Evolutionary conservation across 306 rosid genomes (phyloP).

Genomic region (Purshia tridentata): DNA sequence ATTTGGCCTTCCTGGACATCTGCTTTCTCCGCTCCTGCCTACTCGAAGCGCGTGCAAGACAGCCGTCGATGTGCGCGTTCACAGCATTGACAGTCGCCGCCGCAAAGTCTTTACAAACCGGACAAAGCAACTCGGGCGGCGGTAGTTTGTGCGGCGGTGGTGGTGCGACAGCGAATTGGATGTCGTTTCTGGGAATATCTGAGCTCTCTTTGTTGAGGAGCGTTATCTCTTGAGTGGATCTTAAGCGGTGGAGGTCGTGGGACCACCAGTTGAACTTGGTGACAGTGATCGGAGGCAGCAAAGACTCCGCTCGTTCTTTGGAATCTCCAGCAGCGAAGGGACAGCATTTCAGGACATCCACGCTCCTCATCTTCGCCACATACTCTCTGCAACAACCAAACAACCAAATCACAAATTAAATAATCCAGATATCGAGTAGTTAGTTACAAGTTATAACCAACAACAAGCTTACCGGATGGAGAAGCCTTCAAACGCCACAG

Average conservation of each 20-base stretch:
- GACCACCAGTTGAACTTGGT: slow-evolving; percentile 74
- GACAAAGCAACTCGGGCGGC: slow-evolving; percentile 53
- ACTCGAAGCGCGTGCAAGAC: slow-evolving; percentile 48
- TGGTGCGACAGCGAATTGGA: slow-evolving; percentile 5
- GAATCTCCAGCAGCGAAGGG: slow-evolving; percentile 46
- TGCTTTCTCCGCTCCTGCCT: slow-evolving; percentile 38
- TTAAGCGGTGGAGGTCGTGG: slow-evolving; percentile 48
- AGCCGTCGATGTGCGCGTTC: slow-evolving; percentile 61
- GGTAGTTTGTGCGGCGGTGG: background rate
- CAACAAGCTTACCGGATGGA: slow-evolving; percentile 62
- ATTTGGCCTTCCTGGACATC: slow-evolving; percentile 39
- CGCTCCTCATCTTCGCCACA: slow-evolving; percentile 67
- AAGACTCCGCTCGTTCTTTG: slow-evolving; percentile 31
- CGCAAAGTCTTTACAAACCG: slow-evolving; percentile 61
- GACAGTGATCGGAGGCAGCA: slow-evolving; percentile 73
- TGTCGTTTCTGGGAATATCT: slow-evolving; percentile 22
- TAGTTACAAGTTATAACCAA: background rate
- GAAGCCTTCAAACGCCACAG: slow-evolving; percentile 58
- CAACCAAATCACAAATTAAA: too few relatives aligned
- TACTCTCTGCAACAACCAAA: slow-evolving; percentile 55
- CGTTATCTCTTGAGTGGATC: slow-evolving; percentile 28
- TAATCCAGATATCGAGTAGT: too few relatives aligned
- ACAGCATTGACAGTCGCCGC: slow-evolving; percentile 60
- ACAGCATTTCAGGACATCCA: slow-evolving; percentile 68
- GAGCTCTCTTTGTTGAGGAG: slow-evolving; percentile 13